Evolutionary conservation across 2,329 filamentous ascomycete genomes (phyloP).

Genomic region (Cercospora canescens): DNA sequence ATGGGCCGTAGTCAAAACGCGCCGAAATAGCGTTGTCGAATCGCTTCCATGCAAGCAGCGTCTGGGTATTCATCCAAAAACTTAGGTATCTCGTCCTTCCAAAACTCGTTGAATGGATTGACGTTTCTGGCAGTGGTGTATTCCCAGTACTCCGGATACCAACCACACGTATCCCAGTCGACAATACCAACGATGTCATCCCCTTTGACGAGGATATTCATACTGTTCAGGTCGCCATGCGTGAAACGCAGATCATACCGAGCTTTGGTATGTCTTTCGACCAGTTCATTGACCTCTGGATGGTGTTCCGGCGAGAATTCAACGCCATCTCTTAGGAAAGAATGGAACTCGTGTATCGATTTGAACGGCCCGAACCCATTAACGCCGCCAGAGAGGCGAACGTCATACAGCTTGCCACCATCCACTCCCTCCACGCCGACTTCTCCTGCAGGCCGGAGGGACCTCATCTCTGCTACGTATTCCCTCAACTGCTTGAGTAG

Average conservation of each 20-base stretch:
- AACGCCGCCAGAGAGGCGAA: slow-evolving; percentile 2
- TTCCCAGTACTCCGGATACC: slow-evolving; percentile 52
- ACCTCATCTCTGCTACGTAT: slow-evolving; percentile 15
- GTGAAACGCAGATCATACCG: slow-evolving; percentile 1
- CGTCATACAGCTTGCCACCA: slow-evolving; percentile 16
- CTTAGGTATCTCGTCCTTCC: neutral
- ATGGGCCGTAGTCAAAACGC: neutral
- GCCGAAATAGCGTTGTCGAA: neutral
- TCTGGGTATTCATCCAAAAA: slow-evolving; percentile 1
- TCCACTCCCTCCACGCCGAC: slow-evolving; percentile 12
- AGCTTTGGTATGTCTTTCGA: slow-evolving; percentile 11
- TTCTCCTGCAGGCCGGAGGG: slow-evolving; percentile 4
- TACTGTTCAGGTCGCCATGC: slow-evolving; percentile 13
- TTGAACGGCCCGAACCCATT: slow-evolving; percentile 21
- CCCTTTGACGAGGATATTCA: slow-evolving; percentile 46
- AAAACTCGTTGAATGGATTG: slow-evolving; percentile 30
- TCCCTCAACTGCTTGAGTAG: slow-evolving; percentile 18
- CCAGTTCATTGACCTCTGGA: slow-evolving; percentile 37
- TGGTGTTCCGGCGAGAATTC: slow-evolving; percentile 9
- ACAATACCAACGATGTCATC: slow-evolving; percentile 49
- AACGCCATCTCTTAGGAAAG: slow-evolving; percentile 11
- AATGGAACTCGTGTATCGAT: slow-evolving; percentile 19
- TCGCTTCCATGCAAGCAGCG: neutral
- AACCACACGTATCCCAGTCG: slow-evolving; percentile 51
- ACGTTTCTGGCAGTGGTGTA: slow-evolving; percentile 16